Evolutionary conservation across 371 early-diverging fungal species (phyloP).

Genomic region (Lichtheimia ramosa): DNA sequence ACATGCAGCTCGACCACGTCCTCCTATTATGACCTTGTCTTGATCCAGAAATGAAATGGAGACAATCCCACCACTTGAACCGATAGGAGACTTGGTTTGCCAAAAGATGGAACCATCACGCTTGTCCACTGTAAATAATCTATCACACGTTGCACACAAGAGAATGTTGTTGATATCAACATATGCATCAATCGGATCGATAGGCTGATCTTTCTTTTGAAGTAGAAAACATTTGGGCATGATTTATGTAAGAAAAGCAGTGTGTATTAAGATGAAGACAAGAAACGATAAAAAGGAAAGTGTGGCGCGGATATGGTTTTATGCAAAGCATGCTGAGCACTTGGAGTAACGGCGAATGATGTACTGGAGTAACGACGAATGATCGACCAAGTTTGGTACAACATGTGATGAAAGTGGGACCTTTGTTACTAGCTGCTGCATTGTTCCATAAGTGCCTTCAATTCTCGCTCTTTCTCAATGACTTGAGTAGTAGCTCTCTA

Average conservation of each 20-base stretch:
- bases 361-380: too few species aligned
- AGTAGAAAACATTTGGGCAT: too few species aligned
- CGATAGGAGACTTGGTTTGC: constrained; percentile 6
- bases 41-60: constrained; percentile 4
- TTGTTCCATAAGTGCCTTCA: constrained; percentile 1
- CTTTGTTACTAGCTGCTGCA: neutral
- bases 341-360: too few species aligned
- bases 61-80: neutral
- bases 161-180: neutral
- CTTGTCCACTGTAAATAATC: neutral
- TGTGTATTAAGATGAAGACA: too few species aligned
- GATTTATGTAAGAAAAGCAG: too few species aligned
- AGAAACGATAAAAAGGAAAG: too few species aligned
- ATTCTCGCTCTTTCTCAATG: constrained; percentile 11
- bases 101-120: neutral
- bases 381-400: too few species aligned
- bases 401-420: too few species aligned
- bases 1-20: constrained; percentile 3
- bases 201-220: too few species aligned
- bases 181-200: neutral
- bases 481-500: constrained; percentile 11
- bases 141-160: neutral
- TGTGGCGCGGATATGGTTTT: too few species aligned
- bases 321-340: too few species aligned
- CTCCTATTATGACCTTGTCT: constrained; percentile 4